Conservation (phyloP, 2,329 filamentous ascomycete species). For the Aspergillus aculeatinus region DNA sequence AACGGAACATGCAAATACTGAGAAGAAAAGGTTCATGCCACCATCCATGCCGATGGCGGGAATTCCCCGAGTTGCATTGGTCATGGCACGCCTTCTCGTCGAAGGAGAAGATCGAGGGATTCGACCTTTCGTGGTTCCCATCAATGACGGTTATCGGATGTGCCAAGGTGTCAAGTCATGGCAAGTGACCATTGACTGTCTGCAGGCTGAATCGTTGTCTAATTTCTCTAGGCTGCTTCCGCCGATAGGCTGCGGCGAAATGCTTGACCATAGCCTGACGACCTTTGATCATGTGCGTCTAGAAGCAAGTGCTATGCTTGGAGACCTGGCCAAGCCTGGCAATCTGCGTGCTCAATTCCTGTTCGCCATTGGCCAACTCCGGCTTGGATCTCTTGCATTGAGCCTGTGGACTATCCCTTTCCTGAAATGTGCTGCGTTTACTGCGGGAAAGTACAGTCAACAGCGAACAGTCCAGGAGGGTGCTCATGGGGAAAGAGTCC, state of each 20-base stretch:
- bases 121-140: constrained; percentile 18
- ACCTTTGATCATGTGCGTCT: constrained; percentile 20
- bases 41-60: constrained; percentile 16
- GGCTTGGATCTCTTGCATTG: constrained; percentile 18
- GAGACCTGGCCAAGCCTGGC: constrained; percentile 10
- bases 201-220: not conserved
- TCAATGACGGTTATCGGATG: constrained; percentile 21
- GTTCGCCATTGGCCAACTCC: constrained; percentile 14
- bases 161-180: constrained; percentile 11
- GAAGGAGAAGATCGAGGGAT: constrained; percentile 20
- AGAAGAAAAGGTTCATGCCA: constrained; percentile 19
- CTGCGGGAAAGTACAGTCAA: constrained; percentile 21
- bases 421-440: constrained; percentile 21
- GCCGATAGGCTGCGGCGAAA: not conserved
- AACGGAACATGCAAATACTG: not conserved
- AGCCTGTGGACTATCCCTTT: constrained; percentile 15
- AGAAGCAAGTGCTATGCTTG: constrained; percentile 17
- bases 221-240: not conserved
- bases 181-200: not conserved
- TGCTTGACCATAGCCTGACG: constrained; percentile 22
- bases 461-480: constrained; percentile 17
- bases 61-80: constrained; percentile 17
- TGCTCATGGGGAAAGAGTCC: constrained; percentile 4
- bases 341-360: constrained; percentile 13
- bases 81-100: constrained; percentile 21